Evolutionary conservation across 768 basidiomycete genomes (phyloP).

Genomic region (Gautieria morchelliformis): DNA sequence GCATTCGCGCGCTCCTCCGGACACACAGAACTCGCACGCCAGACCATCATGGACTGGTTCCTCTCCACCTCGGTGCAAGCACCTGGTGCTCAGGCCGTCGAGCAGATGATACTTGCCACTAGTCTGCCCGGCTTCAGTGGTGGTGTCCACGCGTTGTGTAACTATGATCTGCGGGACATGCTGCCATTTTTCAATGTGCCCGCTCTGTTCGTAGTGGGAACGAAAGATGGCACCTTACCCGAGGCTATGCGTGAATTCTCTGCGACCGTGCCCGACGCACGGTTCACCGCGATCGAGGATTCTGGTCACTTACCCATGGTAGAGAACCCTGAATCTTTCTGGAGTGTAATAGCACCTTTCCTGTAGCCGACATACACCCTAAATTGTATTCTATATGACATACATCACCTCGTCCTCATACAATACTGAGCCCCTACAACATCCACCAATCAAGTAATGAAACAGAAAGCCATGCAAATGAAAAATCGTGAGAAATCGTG

Average conservation of each 20-base stretch:
- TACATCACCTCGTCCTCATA: not conserved
- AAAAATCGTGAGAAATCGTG: not conserved
- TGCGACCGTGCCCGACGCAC: conserved; percentile 13
- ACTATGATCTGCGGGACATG: conserved; percentile 20
- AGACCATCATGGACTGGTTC: conserved; percentile 24
- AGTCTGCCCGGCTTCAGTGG: conserved; percentile 19
- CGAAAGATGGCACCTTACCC: conserved; percentile 22
- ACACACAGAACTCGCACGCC: conserved; percentile 19
- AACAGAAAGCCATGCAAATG: not conserved
- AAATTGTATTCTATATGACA: not conserved
- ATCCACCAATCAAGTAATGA: not conserved
- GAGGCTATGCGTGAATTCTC: conserved; percentile 15
- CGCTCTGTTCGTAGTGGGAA: conserved; percentile 21
- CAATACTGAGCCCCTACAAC: not conserved
- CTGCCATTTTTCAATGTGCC: conserved; percentile 13
- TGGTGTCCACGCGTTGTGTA: conserved; percentile 20
- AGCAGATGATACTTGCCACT: conserved; percentile 16
- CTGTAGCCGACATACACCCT: not conserved
- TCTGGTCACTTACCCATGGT: conserved; percentile 24
- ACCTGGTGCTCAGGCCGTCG: conserved; percentile 12
- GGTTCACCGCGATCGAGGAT: conserved; percentile 14
- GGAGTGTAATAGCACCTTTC: not conserved
- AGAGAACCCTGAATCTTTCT: conserved; percentile 13
- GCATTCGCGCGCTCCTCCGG: conserved; percentile 15
- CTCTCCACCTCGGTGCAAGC: conserved; percentile 13